Evolutionary conservation across 768 basidiomycete genomes (phyloP).

Genomic region (Hygrophoropsis aurantiaca): DNA sequence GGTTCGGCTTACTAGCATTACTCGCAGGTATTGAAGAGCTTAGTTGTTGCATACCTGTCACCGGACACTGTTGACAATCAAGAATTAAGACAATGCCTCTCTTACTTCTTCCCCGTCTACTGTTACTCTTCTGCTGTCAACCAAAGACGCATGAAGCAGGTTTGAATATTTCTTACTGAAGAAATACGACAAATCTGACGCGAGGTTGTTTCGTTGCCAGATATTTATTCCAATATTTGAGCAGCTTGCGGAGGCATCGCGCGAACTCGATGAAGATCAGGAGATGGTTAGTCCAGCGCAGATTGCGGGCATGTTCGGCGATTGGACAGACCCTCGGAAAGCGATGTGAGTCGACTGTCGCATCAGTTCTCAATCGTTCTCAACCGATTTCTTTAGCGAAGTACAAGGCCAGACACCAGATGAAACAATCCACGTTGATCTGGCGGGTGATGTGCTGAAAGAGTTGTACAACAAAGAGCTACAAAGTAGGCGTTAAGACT

Average conservation of each 20-base stretch:
- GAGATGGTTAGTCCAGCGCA: slow-evolving; percentile 73
- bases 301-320: slow-evolving; percentile 75
- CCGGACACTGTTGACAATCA: slow-evolving; percentile 81
- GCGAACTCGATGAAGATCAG: slow-evolving; percentile 68
- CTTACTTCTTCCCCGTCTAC: slow-evolving; percentile 85
- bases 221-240: slow-evolving; percentile 71
- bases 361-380: slow-evolving; percentile 2
- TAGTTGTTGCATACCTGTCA: slow-evolving; percentile 68
- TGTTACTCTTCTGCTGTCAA: slow-evolving; percentile 78
- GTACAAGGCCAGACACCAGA: slow-evolving; percentile 39
- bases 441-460: slow-evolving; percentile 53
- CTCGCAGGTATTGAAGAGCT: slow-evolving; percentile 45
- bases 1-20: neutral
- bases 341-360: slow-evolving; percentile 45
- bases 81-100: slow-evolving; percentile 79
- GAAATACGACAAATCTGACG: neutral
- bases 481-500: slow-evolving; percentile 44
- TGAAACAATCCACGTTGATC: slow-evolving; percentile 50
- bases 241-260: slow-evolving; percentile 53
- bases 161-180: slow-evolving; percentile 36
- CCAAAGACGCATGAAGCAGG: slow-evolving; percentile 70
- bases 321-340: slow-evolving; percentile 88
- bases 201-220: slow-evolving; percentile 42
- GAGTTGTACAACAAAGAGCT: slow-evolving; percentile 47
- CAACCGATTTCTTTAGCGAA: slow-evolving; percentile 30